Evolutionary conservation across 2,329 filamentous ascomycete species (phyloP).

Genomic region (Ascochyta viciae-villosae): DNA sequence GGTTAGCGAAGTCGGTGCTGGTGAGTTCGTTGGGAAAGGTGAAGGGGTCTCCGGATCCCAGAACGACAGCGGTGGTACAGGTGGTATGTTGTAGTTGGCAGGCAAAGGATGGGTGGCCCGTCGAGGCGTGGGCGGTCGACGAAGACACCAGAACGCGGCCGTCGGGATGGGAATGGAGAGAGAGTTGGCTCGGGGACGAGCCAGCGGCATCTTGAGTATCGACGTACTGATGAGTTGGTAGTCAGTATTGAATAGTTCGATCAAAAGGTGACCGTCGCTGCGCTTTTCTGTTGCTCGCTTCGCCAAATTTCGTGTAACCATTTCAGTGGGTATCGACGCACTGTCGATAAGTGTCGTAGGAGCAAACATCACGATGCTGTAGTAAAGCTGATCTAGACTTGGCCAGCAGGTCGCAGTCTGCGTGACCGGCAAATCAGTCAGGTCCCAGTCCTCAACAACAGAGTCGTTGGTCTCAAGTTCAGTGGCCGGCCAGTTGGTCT

Average conservation of each 20-base stretch:
- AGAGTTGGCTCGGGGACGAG: slow-evolving; percentile 20
- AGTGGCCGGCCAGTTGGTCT: background rate
- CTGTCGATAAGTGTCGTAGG: background rate
- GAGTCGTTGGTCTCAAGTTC: background rate
- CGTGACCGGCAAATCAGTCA: background rate
- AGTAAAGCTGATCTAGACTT: background rate
- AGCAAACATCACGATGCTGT: background rate
- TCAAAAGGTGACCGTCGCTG: background rate
- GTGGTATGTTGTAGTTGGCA: slow-evolving; percentile 2
- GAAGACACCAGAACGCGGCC: slow-evolving; percentile 13
- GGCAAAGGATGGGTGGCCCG: slow-evolving; percentile 19
- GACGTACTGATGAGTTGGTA: background rate
- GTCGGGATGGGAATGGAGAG: slow-evolving; percentile 22
- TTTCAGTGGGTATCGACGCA: background rate
- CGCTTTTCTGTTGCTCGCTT: background rate
- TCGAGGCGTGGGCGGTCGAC: slow-evolving; percentile 23
- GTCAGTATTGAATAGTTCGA: background rate
- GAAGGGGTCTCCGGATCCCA: slow-evolving; percentile 26
- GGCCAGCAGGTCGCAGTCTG: background rate
- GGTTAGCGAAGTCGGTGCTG: background rate
- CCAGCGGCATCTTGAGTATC: slow-evolving; percentile 3
- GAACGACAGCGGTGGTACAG: slow-evolving; percentile 26
- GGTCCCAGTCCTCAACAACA: background rate
- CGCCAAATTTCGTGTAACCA: background rate
- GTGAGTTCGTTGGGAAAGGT: background rate